These are phyloP conservation scores for Coemansia sp. DNA, from an alignment of 192 early-diverging fungal genomes.

Conservation along the genomic window DNA sequence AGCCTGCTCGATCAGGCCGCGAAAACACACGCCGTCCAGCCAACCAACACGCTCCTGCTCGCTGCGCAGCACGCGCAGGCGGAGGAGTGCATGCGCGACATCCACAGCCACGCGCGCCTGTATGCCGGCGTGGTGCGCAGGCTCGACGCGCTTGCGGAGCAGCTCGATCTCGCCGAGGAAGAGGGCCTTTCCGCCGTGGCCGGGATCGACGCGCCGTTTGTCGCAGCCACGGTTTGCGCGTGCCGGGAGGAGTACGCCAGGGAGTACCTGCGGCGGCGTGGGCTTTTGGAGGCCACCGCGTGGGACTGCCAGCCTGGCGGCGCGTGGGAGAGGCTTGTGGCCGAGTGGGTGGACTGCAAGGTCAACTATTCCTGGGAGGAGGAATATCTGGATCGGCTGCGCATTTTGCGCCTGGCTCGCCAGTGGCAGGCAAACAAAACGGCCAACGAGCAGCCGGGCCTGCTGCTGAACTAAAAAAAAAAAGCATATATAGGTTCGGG, in stretches of 20 bases:
- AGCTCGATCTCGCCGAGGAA: background rate
- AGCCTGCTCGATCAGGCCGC: constrained; percentile 5
- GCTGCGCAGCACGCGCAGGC: background rate
- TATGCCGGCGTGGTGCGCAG: background rate
- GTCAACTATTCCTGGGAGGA: constrained; percentile 13
- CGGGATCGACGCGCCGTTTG: constrained; percentile 15
- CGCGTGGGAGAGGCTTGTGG: background rate
- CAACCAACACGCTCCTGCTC: background rate
- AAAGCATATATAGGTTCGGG: too few species aligned
- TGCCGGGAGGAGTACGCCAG: background rate
- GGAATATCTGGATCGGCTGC: constrained; percentile 12
- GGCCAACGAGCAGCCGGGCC: too few species aligned
- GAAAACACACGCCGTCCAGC: background rate
- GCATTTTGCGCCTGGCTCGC: constrained; percentile 6
- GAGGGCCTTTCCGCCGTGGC: background rate
- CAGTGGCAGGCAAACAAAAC: constrained; percentile 15
- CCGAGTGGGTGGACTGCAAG: constrained; percentile 3
- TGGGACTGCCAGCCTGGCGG: background rate
- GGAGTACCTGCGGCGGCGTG: constrained; percentile 4
- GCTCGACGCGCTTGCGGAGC: background rate
- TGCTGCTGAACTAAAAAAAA: too few species aligned
- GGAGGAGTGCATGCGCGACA: background rate
- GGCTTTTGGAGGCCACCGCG: background rate
- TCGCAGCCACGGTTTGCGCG: background rate
- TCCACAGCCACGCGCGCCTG: constrained; percentile 2